Evolutionary conservation across 176 grass and related monocot species (phyloP), one percentile per base, ranked within the genome.

Genomic region (Oryza coarctata): DNA sequence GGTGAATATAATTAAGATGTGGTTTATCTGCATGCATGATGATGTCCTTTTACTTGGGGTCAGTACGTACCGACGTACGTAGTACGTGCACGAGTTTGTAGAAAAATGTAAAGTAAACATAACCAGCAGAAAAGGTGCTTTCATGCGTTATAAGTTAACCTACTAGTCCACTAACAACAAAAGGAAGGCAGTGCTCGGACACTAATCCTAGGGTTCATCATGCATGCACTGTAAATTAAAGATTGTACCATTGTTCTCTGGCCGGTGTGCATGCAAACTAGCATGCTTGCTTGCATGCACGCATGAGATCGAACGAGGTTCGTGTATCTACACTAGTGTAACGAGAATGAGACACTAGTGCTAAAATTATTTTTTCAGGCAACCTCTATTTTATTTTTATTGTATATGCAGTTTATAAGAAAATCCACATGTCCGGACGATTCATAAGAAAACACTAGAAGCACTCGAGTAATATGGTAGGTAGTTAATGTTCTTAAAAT

Each of bases 21-120:
- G 43, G 12, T 23, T 26, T 63, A 44, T 27, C 26, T 68, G 65
- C 78, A 55, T 86, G 68, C 57, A 77, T 29, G 84, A 50, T 32
- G n/a, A 79, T n/a, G n/a, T n/a, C 36, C 69, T 81, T 81, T 87
- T 88, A 49, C 41, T 68, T 52, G 7, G 45, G 10, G 68, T 60
- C 81, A 88, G 74, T 73, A 55, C 50, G n/a, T n/a, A n/a, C n/a
- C n/a, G n/a, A n/a, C n/a, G n/a, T n/a, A n/a, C n/a, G 38, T 11
- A 39, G 86, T 77, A 71, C 49, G 4, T 52, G 49, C n/a, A 55
- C 18, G 49, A 20, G 18, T 55, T 55, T n/a, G 50, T 55, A 55
- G 18, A 55, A 52, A 55, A 55, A 52, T 52, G 47, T 57, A n/a
- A 12, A 64, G 63, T n/a, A 62, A 28, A 23, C n/a, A 66, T 75